Percentiles rank a stretch among this genome's conserved stretches.
Evolutionary conservation across 768 basidiomycete species (phyloP).

Genomic region (Tylopilus subfusipes): DNA sequence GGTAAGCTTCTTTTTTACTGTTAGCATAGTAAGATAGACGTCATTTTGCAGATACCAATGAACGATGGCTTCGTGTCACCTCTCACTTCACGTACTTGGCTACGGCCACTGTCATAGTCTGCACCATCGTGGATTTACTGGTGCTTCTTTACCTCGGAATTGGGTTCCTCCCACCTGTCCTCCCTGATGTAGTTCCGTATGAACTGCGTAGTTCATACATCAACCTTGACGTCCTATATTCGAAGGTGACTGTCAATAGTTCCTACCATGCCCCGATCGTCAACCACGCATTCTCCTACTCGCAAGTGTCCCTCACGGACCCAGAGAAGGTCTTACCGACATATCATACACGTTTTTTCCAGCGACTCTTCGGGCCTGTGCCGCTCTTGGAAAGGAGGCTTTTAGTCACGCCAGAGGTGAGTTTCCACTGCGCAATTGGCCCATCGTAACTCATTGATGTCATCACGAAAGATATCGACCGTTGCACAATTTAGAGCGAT

Average conservation of each 20-base stretch:
- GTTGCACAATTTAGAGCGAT: constrained; percentile 2
- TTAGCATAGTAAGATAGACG: not conserved
- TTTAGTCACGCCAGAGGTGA: not conserved
- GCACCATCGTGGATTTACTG: not conserved
- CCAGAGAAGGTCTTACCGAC: not conserved
- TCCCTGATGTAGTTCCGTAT: not conserved
- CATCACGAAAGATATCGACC: not conserved
- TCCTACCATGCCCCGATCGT: not conserved
- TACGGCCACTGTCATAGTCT: not conserved
- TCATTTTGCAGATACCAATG: not conserved
- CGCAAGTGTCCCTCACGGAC: not conserved
- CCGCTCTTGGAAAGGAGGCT: not conserved
- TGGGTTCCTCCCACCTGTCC: not conserved
- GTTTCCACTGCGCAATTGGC: not conserved
- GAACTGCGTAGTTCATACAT: not conserved
- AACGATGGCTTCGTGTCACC: not conserved
- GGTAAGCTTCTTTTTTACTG: not conserved
- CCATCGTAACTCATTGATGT: not conserved
- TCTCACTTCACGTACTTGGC: not conserved
- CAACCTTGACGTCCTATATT: not conserved
- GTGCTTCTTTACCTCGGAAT: not conserved
- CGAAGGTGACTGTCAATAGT: not conserved
- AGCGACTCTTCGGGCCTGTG: not conserved
- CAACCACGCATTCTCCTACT: not conserved
- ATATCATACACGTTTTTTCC: not conserved